phyloP scores from a whole-genome alignment of 139 green algal genomes.

The Tetraselmis chui region DNA sequence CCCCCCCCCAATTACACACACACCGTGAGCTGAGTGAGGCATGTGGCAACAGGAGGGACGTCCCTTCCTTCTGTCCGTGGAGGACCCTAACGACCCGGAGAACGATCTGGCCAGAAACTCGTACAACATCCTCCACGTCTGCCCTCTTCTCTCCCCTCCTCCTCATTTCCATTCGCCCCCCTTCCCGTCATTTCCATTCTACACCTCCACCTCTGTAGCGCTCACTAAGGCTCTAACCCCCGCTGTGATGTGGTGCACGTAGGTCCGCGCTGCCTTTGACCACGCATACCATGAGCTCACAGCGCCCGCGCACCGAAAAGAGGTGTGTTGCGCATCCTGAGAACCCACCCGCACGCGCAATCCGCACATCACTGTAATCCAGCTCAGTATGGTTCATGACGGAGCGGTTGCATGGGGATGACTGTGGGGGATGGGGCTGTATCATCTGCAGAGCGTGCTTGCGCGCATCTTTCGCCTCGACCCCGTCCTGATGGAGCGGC shows the following conservation, averaged over 20 bases:
- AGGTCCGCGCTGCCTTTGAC: slow-evolving; percentile 48
- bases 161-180: too few species aligned
- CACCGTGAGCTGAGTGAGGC: too few species aligned
- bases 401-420: too few species aligned
- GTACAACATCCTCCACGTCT: slow-evolving; percentile 22
- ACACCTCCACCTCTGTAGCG: not conserved
- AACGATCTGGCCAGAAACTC: slow-evolving; percentile 60
- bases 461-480: slow-evolving; percentile 51
- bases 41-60: slow-evolving; percentile 28
- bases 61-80: slow-evolving; percentile 60
- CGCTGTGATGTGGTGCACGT: not conserved
- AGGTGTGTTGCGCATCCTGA: not conserved
- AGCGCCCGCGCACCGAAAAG: slow-evolving; percentile 8
- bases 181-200: slow-evolving; percentile 1
- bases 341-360: not conserved
- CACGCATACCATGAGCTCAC: slow-evolving; percentile 45
- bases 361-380: too few species aligned
- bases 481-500: slow-evolving; percentile 23
- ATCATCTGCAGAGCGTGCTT: slow-evolving; percentile 44
- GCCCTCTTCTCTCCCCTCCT: not conserved
- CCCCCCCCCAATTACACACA: too few species aligned
- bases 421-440: too few species aligned
- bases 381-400: too few species aligned
- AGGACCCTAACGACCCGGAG: slow-evolving; percentile 69
- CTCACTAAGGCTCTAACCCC: not conserved